Evolutionary conservation across 768 basidiomycete genomes (phyloP).

Genomic region (Trametes maxima): DNA sequence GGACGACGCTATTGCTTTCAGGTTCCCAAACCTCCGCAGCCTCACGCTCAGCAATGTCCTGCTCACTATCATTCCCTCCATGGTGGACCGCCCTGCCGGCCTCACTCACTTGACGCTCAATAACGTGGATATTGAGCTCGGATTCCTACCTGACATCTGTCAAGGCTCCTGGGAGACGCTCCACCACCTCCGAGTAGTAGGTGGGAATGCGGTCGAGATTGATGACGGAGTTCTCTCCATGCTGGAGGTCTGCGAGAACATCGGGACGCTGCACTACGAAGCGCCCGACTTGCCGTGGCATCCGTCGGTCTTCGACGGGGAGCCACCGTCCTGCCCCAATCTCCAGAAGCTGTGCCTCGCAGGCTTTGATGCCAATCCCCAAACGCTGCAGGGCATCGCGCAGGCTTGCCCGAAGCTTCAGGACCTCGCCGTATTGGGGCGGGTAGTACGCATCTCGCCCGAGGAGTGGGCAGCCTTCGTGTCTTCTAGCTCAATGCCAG

Average conservation of each 20-base stretch:
- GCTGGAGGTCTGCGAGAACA: slow-evolving; percentile 41
- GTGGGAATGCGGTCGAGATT: slow-evolving; percentile 36
- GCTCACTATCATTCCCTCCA: slow-evolving; percentile 43
- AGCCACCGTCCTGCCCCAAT: slow-evolving; percentile 26
- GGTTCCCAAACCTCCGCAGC: slow-evolving; percentile 45
- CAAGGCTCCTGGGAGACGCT: slow-evolving; percentile 37
- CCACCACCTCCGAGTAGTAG: slow-evolving; percentile 41
- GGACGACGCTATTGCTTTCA: slow-evolving; percentile 52
- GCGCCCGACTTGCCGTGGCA: slow-evolving; percentile 32
- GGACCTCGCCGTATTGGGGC: slow-evolving; percentile 44
- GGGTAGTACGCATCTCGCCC: slow-evolving; percentile 39
- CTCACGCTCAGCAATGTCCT: slow-evolving; percentile 48
- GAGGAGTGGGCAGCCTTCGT: slow-evolving; percentile 48
- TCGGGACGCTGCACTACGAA: slow-evolving; percentile 49
- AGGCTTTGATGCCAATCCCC: slow-evolving; percentile 44
- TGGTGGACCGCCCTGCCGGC: slow-evolving; percentile 38
- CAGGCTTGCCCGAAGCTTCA: slow-evolving; percentile 42
- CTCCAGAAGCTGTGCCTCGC: slow-evolving; percentile 46
- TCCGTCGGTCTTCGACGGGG: slow-evolving; percentile 38
- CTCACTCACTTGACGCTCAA: slow-evolving; percentile 46
- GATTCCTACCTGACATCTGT: slow-evolving; percentile 45
- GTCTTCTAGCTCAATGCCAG: slow-evolving; percentile 37
- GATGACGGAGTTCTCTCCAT: slow-evolving; percentile 46
- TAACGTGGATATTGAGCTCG: slow-evolving; percentile 45
- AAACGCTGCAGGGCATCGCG: slow-evolving; percentile 38